phyloP scores from a whole-genome alignment of 768 basidiomycete species.

The Tylopilus balloui region DNA sequence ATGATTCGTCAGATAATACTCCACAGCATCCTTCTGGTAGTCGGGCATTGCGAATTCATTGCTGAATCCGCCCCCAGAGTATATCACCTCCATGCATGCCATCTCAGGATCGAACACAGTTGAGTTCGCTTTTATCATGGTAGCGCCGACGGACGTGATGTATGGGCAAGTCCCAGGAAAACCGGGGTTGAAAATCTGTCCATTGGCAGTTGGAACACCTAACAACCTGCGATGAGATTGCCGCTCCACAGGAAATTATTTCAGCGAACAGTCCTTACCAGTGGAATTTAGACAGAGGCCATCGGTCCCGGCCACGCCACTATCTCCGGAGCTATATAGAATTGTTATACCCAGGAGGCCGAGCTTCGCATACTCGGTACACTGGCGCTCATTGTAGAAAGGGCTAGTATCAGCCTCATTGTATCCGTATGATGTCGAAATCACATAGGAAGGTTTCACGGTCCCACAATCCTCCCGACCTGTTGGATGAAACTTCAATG shows the following conservation, averaged over 20 bases:
- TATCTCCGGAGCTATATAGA: slow-evolving; percentile 24
- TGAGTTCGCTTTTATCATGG: slow-evolving; percentile 38
- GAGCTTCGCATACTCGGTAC: neutral
- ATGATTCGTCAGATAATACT: slow-evolving; percentile 30
- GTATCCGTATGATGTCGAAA: slow-evolving; percentile 42
- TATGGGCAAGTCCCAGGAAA: slow-evolving; percentile 49
- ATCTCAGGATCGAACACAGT: slow-evolving; percentile 46
- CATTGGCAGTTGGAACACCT: slow-evolving; percentile 35
- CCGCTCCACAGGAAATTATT: no score
- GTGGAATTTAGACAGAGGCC: slow-evolving; percentile 31
- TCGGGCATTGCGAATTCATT: slow-evolving; percentile 41
- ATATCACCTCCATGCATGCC: slow-evolving; percentile 40
- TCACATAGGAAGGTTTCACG: slow-evolving; percentile 35
- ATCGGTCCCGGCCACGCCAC: slow-evolving; percentile 33
- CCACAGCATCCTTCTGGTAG: slow-evolving; percentile 38
- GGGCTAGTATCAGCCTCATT: slow-evolving; percentile 30
- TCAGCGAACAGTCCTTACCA: slow-evolving; percentile 12
- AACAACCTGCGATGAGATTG: neutral
- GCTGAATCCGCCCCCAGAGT: slow-evolving; percentile 41
- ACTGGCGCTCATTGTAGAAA: neutral
- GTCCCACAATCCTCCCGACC: slow-evolving; percentile 35
- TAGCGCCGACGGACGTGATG: slow-evolving; percentile 47
- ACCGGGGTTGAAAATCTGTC: slow-evolving; percentile 48
- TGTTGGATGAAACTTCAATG: neutral
- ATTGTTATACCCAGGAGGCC: neutral